phyloP scores from a whole-genome alignment of 2,329 filamentous ascomycete genomes.

The Coniosporium tulheliwenetii region DNA sequence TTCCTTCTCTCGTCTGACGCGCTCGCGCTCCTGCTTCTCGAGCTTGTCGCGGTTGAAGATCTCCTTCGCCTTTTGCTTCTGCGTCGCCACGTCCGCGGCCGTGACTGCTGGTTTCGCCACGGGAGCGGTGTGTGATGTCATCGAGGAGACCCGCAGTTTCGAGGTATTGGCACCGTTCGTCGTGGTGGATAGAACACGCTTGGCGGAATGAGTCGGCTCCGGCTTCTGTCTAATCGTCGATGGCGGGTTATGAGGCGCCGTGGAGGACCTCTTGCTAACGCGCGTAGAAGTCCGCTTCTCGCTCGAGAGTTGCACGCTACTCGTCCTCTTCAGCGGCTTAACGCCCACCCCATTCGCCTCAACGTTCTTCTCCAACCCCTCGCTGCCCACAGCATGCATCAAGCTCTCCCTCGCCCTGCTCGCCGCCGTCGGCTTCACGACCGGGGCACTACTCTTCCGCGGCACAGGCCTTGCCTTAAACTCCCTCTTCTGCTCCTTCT shows the following conservation, averaged over 20 bases:
- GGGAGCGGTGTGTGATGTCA: neutral
- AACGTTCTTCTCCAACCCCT: neutral
- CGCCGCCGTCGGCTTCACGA: slow-evolving; percentile 29
- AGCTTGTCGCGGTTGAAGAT: slow-evolving; percentile 28
- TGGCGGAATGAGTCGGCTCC: neutral
- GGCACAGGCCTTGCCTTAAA: slow-evolving; percentile 31
- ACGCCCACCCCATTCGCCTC: neutral
- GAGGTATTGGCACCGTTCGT: slow-evolving; percentile 1
- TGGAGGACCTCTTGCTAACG: slow-evolving; percentile 1
- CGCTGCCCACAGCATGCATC: slow-evolving; percentile 8
- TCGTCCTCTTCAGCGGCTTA: slow-evolving; percentile 1
- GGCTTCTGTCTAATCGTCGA: slow-evolving; percentile 1
- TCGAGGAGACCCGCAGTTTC: slow-evolving; percentile 4
- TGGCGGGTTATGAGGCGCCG: neutral
- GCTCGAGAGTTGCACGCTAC: slow-evolving; percentile 7
- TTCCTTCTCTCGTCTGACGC: slow-evolving; percentile 28
- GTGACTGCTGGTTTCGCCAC: slow-evolving; percentile 12
- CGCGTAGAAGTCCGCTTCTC: slow-evolving; percentile 7
- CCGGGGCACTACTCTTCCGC: slow-evolving; percentile 10
- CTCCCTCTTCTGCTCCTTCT: slow-evolving; percentile 14
- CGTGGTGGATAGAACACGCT: neutral
- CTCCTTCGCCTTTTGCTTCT: slow-evolving; percentile 25
- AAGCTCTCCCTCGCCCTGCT: slow-evolving; percentile 27
- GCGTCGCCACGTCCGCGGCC: slow-evolving; percentile 14
- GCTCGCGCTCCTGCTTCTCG: slow-evolving; percentile 24